Evolutionary conservation across 2,329 filamentous ascomycete genomes (phyloP).

Genomic region (Cryphonectria radicalis): DNA sequence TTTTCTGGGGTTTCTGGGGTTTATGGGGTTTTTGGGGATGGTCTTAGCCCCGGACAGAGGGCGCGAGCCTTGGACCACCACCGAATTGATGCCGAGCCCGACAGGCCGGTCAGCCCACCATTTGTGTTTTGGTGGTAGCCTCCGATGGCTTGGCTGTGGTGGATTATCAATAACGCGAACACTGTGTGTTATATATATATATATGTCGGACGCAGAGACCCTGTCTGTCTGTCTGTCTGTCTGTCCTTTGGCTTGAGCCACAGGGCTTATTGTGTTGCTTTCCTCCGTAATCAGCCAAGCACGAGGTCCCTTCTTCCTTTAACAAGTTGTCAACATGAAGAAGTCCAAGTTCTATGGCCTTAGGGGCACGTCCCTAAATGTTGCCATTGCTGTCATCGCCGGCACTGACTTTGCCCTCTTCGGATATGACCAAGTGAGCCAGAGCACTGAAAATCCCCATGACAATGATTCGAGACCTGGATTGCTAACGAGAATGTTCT

Average conservation of each 20-base stretch:
- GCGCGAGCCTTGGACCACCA: not conserved
- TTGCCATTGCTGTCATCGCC: constrained; percentile 29
- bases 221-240: not conserved
- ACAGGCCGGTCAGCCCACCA: not conserved
- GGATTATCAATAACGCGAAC: not conserved
- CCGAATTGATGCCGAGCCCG: not conserved
- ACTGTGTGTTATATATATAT: not conserved
- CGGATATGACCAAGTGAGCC: constrained; percentile 28
- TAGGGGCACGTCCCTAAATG: constrained; percentile 25
- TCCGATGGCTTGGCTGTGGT: not conserved
- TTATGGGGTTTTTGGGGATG: not conserved
- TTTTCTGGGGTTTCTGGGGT: not conserved
- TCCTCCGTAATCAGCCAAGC: not conserved
- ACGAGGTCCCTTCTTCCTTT: no score
- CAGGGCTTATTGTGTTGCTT: not conserved
- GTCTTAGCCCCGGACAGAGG: not conserved
- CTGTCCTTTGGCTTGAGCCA: not conserved
- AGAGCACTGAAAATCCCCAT: not conserved
- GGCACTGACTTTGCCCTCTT: constrained; percentile 31
- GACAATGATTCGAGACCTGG: not conserved
- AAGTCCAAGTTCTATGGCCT: constrained; percentile 28
- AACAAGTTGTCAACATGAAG: constrained; percentile 20
- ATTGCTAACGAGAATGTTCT: not conserved
- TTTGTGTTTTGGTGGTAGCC: not conserved
- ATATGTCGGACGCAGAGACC: not conserved